phyloP scores from a whole-genome alignment of 768 basidiomycete genomes.

The Lactarius evosmus region DNA sequence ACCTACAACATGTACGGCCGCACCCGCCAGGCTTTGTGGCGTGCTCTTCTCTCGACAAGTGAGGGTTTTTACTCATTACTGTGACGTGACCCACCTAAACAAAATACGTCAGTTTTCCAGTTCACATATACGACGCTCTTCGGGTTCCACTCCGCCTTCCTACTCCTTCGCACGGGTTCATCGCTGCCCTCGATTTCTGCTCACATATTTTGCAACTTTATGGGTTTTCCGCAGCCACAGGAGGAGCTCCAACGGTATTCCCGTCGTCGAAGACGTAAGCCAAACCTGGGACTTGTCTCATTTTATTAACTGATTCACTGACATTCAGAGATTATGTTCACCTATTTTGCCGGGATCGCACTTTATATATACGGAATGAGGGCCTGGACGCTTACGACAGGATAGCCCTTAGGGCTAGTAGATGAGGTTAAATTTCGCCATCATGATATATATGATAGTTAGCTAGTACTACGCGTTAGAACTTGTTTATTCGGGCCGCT shows the following conservation, averaged over 20 bases:
- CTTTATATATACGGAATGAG: constrained; percentile 53
- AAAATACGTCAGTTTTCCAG: constrained; percentile 65
- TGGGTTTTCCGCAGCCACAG: constrained; percentile 77
- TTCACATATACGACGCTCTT: constrained; percentile 86
- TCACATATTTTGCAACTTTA: constrained; percentile 91
- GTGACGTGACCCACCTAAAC: constrained; percentile 6
- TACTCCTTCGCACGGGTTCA: constrained; percentile 84
- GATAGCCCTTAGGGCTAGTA: constrained; percentile 39
- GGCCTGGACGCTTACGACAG: constrained; percentile 46
- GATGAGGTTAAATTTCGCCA: no score
- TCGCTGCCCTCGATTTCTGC: constrained; percentile 72
- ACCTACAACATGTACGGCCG: constrained; percentile 72
- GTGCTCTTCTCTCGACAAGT: constrained; percentile 58
- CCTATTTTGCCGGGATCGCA: constrained; percentile 59
- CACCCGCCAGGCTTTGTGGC: constrained; percentile 57
- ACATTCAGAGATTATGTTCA: constrained; percentile 47
- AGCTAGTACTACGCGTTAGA: no score
- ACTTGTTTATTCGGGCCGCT: constrained; percentile 8
- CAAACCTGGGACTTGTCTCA: neutral
- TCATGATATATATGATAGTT: no score
- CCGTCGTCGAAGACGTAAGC: constrained; percentile 48
- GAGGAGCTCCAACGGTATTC: constrained; percentile 57
- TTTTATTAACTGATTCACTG: constrained; percentile 16
- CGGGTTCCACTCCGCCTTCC: constrained; percentile 81
- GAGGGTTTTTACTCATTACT: constrained; percentile 10